Conservation (phyloP, 192 early-diverging fungal species). For the Entomortierella chlamydospora region DNA sequence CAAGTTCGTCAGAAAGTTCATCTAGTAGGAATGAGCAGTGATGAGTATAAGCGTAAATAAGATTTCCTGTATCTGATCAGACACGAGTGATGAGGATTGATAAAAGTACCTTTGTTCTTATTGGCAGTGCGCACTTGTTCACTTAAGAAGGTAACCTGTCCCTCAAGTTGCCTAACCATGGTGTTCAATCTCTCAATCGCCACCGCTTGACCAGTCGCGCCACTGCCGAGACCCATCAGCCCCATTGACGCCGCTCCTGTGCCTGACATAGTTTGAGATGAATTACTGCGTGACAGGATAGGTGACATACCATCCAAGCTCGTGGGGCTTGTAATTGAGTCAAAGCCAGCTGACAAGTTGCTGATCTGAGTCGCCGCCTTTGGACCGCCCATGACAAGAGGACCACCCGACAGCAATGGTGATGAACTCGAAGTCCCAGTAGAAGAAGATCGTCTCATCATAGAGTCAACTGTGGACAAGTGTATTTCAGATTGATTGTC, state of each 20-base stretch:
- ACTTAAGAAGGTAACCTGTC: slow-evolving; percentile 73
- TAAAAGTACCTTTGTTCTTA: slow-evolving; percentile 62
- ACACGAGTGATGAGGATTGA: not conserved
- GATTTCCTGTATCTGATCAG: too few relatives aligned
- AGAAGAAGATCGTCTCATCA: slow-evolving; percentile 9
- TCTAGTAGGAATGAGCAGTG: slow-evolving; percentile 47
- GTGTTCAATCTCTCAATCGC: slow-evolving; percentile 72
- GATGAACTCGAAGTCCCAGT: slow-evolving; percentile 1
- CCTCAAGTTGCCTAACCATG: slow-evolving; percentile 70
- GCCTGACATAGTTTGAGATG: slow-evolving; percentile 29
- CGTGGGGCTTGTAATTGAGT: slow-evolving; percentile 13
- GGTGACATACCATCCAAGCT: slow-evolving; percentile 31
- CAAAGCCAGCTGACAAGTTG: not conserved
- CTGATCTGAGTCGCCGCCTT: not conserved
- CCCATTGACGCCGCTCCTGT: not conserved
- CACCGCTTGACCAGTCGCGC: slow-evolving; percentile 39
- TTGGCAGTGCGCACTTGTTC: slow-evolving; percentile 72
- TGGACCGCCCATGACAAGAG: not conserved
- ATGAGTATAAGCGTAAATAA: too few relatives aligned
- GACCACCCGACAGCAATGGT: not conserved
- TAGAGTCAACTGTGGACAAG: not conserved
- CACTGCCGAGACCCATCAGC: slow-evolving; percentile 14
- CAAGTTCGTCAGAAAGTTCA: slow-evolving; percentile 80
- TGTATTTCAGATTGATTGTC: not conserved
- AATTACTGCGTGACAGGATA: slow-evolving; percentile 27